Evolutionary conservation across 345 rosid genomes (phyloP), one percentile per base, ranked within the genome.

Genomic region (Garcia nutans): DNA sequence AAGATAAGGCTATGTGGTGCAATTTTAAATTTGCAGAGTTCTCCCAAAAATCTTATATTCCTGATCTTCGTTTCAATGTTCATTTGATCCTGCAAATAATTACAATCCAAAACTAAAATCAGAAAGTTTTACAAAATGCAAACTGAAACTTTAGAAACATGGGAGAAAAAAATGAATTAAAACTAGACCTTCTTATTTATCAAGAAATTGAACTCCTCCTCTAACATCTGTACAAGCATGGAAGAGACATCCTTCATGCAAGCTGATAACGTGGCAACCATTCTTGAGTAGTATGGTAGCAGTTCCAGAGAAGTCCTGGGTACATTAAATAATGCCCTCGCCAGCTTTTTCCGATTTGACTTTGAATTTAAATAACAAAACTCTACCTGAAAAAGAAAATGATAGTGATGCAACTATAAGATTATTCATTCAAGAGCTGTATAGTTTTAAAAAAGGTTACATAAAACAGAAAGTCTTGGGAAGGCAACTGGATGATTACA

Each of bases 301-400:
- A 96, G 88, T 87, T 96, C 98, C 80, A 96, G 82, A 79, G 99
- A 96, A 54, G 99, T 93, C 77, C 99, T 88, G 42, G 98, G 98
- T 81, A 96, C 99, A 86, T 86, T 92, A 82, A 96, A 93, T 84
- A 92, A 82, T 70, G 98, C 94, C 86, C 91, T 93, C 69, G 89
- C 99, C 73, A 96, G 97, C 86, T 89, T 93, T 85, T 96, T 96
- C 74, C 98, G 82, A 77, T 87, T 93, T 81, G 98, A 85, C 89
- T 96, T 96, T 63, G 99, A 89, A 83, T 96, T 96, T 63, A 93
- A 78, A 87, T 96, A 96, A 70, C 99, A 96, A 81, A 93, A 96
- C 77, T 96, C 99, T 79, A 96, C 98, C 98, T 96, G 90, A 75
- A 86, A 76, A 58, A 37, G 41, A 56, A 10, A 19, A 22, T 42